Conservation (phyloP, 176 grass and related monocot genomes). For the Triticum aestivum region DNA sequence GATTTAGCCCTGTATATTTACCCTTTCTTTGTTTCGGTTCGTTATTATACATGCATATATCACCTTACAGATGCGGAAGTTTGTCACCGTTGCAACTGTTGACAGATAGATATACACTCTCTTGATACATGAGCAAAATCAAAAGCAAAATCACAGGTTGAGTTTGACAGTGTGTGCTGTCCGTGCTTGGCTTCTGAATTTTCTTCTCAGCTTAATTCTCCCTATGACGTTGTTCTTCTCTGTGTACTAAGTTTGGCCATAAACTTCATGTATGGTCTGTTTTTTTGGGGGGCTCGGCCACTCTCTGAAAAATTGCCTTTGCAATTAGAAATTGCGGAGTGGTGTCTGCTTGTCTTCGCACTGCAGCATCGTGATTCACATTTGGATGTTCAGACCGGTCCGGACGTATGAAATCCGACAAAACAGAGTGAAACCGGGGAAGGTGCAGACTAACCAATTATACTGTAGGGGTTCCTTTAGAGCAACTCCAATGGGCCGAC, state of each 20-base stretch:
- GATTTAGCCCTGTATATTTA: constrained; percentile 57
- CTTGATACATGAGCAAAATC: constrained; percentile 34
- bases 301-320: too few relatives aligned
- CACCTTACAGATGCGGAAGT: constrained; percentile 42
- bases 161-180: neutral
- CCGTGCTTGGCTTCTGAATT: neutral
- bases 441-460: too few relatives aligned
- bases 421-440: too few relatives aligned
- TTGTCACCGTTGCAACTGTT: constrained; percentile 26
- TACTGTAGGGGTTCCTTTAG: too few relatives aligned
- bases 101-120: constrained; percentile 28
- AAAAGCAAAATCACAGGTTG: constrained; percentile 26
- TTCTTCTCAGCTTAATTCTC: neutral
- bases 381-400: neutral
- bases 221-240: neutral
- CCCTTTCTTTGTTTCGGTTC: constrained; percentile 16
- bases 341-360: neutral
- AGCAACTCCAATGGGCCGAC: too few relatives aligned
- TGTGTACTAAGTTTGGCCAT: neutral
- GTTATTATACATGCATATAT: constrained; percentile 43
- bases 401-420: too few relatives aligned
- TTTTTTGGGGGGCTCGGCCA: neutral
- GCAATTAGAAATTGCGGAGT: neutral
- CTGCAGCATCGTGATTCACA: neutral
- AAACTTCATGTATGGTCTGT: neutral